Evolutionary conservation across 2,329 filamentous ascomycete genomes (phyloP), one percentile per base, ranked within the genome.

Genomic region (Fulvia fulva): DNA sequence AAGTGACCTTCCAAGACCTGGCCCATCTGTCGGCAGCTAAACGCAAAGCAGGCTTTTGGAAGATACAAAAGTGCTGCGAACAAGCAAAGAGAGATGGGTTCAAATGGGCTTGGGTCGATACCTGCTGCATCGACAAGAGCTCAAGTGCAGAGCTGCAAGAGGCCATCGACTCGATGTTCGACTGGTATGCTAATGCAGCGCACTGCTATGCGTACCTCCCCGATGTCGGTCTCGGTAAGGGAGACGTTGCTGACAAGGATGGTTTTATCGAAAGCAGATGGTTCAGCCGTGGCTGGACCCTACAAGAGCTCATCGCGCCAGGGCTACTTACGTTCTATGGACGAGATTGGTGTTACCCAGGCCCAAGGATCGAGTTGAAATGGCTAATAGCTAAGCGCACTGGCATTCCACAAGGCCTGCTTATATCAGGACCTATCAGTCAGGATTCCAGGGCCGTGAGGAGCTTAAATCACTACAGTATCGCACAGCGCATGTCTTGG

Each of bases 261-360:
- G 25, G 9, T 5, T 47, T 47, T 16, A 23, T 14, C 9, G 14
- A 23, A 16, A 47, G 58, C 41, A 30, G 58, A 43, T 64, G 62
- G 63, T 61, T 65, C 26, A 57, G 28, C 11, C 28, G 63, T 25
- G 57, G 62, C n/a, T 64, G 62, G 60, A 67, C 65, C 7, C 55
- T 67, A 8, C 65, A 66, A 47, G 65, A 67, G 37, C 58, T 67
- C 9, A 56, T 67, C 5, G 65, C 64, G 11, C 65, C 65, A 6
- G 12, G 14, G 3, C 25, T 44, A 5, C 52, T 66, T 2, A 30
- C 41, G 2, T 65, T 67, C 45, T 66, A 58, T 51, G 32, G 51
- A 21, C 6, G 7, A 22, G 23, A 43, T 2, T 62, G 60, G 60
- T 14, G 9, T 14, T 9, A 2, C 4, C 32, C 49, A 2, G 51